Evolutionary conservation across 108 stramenopile genomes (phyloP), one percentile per base, ranked within the genome.

Genomic region (Cyclotella baltica): DNA sequence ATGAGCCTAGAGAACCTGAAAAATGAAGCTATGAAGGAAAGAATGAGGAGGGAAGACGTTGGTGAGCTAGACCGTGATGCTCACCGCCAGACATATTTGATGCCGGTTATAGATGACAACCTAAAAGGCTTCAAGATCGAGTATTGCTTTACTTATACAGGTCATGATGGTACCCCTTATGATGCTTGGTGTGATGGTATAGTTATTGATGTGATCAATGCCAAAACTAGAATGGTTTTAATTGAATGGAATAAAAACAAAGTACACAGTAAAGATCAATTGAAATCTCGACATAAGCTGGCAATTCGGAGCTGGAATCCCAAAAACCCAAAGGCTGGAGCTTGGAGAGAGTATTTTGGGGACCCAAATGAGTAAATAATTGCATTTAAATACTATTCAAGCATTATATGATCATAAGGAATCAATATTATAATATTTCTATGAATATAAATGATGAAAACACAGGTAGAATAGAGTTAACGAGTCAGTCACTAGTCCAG

Each of bases 101-200:
- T 52, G 15, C 51, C 51, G 51, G 20, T 19, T 22, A 52, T 52
- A 19, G 51, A 52, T 19, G 51, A 52, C 9, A 52, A 20, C 4
- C 51, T 52, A 4, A n/a, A 19, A 19, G 51, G 51, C 4, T 52
- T 52, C 20, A 52, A 52, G 15, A 52, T 20, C n/a, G 51, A 52
- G 20, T 52, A 52, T 20, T 52, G 51, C n/a, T 52, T 52, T 22
- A 20, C n/a, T 20, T 52, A 52, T 52, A 22, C 20, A 22, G 51
- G n/a, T 52, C 15, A 52, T 22, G 51, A 52, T 52, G 51, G 51
- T 20, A 22, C n/a, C 4, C n/a, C 15, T 20, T 52, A 52, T 52
- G 15, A 52, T 52, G 51, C 51, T 19, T 52, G 51, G 51, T 52
- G 51, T 52, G 51, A 52, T 52, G 51, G 51, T 20, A 19, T 52